phyloP scores from a whole-genome alignment of 2,329 filamentous ascomycete genomes.

The Penicillium corylophilum region DNA sequence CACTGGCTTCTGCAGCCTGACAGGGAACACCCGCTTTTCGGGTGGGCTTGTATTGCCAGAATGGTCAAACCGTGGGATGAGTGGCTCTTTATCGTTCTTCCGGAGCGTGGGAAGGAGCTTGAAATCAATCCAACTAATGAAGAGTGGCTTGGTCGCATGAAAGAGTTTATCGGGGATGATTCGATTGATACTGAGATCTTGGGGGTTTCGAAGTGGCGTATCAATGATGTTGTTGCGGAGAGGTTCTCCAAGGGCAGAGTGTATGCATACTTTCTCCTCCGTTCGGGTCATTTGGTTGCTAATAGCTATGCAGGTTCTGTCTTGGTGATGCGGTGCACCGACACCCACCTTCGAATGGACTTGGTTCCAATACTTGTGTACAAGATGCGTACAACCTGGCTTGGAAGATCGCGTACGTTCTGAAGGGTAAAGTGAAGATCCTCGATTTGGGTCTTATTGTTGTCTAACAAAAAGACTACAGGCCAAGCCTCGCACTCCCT shows the following conservation, averaged over 20 bases:
- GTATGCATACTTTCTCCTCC: constrained; percentile 24
- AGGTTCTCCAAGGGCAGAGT: constrained; percentile 54
- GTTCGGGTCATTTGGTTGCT: constrained; percentile 1
- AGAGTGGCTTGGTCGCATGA: constrained; percentile 49
- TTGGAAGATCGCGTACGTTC: constrained; percentile 56
- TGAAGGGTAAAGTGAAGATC: constrained; percentile 27
- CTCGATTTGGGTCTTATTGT: not conserved
- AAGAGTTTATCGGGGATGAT: constrained; percentile 57
- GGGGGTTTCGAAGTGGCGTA: constrained; percentile 57
- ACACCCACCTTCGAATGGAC: constrained; percentile 58
- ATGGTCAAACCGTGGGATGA: constrained; percentile 66
- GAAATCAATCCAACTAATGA: constrained; percentile 47
- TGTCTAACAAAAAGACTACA: not conserved
- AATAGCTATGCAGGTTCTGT: constrained; percentile 45
- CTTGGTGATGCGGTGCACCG: constrained; percentile 60
- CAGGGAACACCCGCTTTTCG: constrained; percentile 52
- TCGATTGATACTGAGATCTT: constrained; percentile 52
- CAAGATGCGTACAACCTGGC: constrained; percentile 58
- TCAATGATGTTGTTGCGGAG: constrained; percentile 63
- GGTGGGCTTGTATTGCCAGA: constrained; percentile 51
- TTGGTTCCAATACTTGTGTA: constrained; percentile 60
- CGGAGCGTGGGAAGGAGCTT: constrained; percentile 28
- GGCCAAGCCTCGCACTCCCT: constrained; percentile 31
- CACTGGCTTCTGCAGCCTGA: constrained; percentile 62
- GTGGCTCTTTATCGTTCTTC: constrained; percentile 60